These are phyloP conservation scores for Xylaria sp. DNA, from an alignment of 2,329 filamentous ascomycete genomes.

Conservation along the genomic window DNA sequence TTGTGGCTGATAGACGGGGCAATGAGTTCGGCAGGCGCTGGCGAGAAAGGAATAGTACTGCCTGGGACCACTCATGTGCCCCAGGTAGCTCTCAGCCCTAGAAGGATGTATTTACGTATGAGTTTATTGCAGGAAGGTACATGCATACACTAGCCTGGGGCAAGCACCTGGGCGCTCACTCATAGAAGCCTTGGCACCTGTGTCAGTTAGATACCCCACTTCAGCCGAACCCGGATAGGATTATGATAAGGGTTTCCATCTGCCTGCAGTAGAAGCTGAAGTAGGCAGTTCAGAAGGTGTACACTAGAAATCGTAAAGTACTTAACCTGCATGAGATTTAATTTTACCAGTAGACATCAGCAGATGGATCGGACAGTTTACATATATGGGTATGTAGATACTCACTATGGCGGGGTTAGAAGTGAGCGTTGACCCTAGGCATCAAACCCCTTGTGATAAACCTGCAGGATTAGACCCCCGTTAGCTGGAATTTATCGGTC, in stretches of 20 bases:
- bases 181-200: not conserved
- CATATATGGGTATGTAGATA: too few relatives aligned
- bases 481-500: too few relatives aligned
- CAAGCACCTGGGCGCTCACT: too few relatives aligned
- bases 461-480: too few relatives aligned
- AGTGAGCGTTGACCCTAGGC: not conserved
- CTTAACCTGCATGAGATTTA: too few relatives aligned
- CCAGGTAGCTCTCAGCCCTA: not conserved
- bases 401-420: not conserved
- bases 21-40: not conserved
- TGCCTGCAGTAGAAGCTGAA: not conserved
- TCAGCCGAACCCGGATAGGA: not conserved
- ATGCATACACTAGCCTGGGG: not conserved
- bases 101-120: not conserved
- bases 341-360: too few relatives aligned
- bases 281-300: too few relatives aligned
- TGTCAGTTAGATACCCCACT: not conserved
- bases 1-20: constrained; percentile 11
- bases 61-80: not conserved
- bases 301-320: too few relatives aligned
- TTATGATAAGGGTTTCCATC: constrained; percentile 8
- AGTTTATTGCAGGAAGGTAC: not conserved
- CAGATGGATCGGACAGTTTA: too few relatives aligned
- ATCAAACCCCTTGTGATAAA: too few relatives aligned
- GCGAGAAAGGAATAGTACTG: not conserved